phyloP scores from a whole-genome alignment of 805 yeast genomes.

The Spathaspora hagerdaliae region DNA sequence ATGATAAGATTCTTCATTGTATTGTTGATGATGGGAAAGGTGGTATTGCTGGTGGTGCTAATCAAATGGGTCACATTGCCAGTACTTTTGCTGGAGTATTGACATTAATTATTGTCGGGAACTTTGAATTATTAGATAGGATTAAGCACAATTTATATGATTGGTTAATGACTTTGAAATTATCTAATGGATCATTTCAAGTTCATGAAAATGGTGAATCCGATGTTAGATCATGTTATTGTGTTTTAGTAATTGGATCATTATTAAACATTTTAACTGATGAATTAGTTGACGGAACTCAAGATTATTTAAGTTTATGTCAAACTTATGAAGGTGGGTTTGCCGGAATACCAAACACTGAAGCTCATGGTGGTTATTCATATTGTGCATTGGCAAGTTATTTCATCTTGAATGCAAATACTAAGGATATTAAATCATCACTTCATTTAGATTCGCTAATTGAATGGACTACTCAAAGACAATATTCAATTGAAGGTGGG shows the following conservation, averaged over 20 bases:
- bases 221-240: constrained; percentile 83
- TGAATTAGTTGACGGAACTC: constrained; percentile 50
- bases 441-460: constrained; percentile 46
- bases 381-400: constrained; percentile 76
- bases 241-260: constrained; percentile 73
- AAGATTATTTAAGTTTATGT: constrained; percentile 61
- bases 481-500: constrained; percentile 76
- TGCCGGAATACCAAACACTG: constrained; percentile 72
- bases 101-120: constrained; percentile 52
- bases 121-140: constrained; percentile 24
- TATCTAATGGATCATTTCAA: constrained; percentile 67
- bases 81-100: constrained; percentile 75
- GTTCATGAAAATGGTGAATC: constrained; percentile 79
- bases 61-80: constrained; percentile 82
- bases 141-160: constrained; percentile 40
- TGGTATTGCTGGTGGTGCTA: constrained; percentile 83
- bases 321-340: constrained; percentile 97
- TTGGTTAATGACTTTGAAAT: constrained; percentile 68
- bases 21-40: constrained; percentile 29
- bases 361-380: constrained; percentile 97
- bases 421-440: constrained; percentile 13
- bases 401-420: constrained; percentile 44
- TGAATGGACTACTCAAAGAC: constrained; percentile 71
- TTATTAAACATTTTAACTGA: constrained; percentile 60
- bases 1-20: constrained; percentile 21